Percentiles rank a stretch among this genome's conserved stretches.
These are phyloP conservation scores for Phytophthora pseudosyringae DNA, from an alignment of 352 stramenopile genomes.

Conservation along the genomic window DNA sequence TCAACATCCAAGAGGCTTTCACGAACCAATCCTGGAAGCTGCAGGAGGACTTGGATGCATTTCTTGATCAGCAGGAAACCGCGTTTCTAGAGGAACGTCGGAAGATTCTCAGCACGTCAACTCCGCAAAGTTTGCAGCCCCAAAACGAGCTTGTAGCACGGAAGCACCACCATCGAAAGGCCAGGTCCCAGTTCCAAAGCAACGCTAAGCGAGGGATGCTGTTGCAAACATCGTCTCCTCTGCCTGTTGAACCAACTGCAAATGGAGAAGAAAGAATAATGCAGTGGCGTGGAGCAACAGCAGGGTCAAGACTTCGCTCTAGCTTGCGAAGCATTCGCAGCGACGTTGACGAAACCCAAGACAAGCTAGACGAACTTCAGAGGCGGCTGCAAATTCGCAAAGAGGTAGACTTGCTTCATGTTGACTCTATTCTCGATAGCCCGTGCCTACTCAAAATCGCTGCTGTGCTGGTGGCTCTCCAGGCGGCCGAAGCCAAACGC, in stretches of 20 bases:
- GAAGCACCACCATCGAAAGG: not conserved
- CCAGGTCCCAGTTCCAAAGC: conserved; percentile 27
- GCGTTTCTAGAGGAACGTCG: conserved; percentile 43
- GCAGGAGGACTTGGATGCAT: conserved; percentile 51
- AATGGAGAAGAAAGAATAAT: conserved; percentile 6
- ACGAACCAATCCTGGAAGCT: conserved; percentile 66
- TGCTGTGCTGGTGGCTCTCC: not conserved
- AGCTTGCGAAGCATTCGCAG: conserved; percentile 7
- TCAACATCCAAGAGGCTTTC: conserved; percentile 75
- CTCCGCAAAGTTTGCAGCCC: not conserved
- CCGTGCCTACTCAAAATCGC: too few species aligned
- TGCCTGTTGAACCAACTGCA: conserved; percentile 12
- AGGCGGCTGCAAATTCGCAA: conserved; percentile 24
- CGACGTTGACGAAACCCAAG: conserved; percentile 30
- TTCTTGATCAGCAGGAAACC: conserved; percentile 51
- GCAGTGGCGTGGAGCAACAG: not conserved
- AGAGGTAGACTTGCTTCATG: conserved; percentile 29
- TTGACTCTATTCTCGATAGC: too few species aligned
- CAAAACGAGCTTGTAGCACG: not conserved
- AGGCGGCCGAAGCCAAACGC: conserved; percentile 46
- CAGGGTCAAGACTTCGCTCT: conserved; percentile 1
- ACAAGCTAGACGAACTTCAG: conserved; percentile 39
- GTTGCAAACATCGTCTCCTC: conserved; percentile 19
- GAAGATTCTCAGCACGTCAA: conserved; percentile 33
- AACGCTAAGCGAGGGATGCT: conserved; percentile 34